phyloP scores from a whole-genome alignment of 306 rosid genomes.

The Herpetospermum pedunculosum region DNA sequence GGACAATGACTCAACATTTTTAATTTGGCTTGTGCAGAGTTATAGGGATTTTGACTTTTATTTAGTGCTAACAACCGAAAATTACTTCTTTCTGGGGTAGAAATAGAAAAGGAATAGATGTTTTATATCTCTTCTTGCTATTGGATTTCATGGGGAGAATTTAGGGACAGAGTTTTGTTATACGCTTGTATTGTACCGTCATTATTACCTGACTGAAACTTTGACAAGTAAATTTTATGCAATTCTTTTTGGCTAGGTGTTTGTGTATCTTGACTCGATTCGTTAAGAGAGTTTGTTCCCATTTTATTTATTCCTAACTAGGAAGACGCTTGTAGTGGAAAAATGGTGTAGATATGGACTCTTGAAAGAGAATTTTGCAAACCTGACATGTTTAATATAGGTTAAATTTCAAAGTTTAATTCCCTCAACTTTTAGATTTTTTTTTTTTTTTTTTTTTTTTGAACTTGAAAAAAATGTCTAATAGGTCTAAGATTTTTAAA shows the following conservation, averaged over 20 bases:
- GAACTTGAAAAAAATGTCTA: too few relatives aligned
- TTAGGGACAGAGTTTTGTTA: not conserved
- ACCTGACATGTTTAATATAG: too few relatives aligned
- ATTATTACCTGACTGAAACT: not conserved
- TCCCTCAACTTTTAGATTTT: too few relatives aligned
- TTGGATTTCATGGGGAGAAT: not conserved
- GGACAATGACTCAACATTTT: conserved; percentile 17
- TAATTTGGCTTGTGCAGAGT: not conserved
- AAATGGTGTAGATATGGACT: not conserved
- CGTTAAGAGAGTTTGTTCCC: not conserved
- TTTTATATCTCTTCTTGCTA: not conserved
- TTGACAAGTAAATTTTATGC: not conserved
- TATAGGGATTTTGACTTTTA: not conserved
- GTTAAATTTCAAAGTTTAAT: too few relatives aligned
- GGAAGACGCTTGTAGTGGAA: not conserved
- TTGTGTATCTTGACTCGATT: too few relatives aligned
- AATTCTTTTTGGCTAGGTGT: not conserved
- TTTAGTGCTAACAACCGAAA: not conserved
- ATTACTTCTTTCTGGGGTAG: not conserved
- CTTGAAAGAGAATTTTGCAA: not conserved
- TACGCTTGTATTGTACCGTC: not conserved
- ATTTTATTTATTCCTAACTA: not conserved
- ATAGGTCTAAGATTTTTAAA: too few relatives aligned
- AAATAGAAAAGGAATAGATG: too few relatives aligned
- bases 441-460: too few relatives aligned